Base-by-base conservation (phyloP, 2,329 filamentous ascomycete species). In the Exophiala mesophila region DNA sequence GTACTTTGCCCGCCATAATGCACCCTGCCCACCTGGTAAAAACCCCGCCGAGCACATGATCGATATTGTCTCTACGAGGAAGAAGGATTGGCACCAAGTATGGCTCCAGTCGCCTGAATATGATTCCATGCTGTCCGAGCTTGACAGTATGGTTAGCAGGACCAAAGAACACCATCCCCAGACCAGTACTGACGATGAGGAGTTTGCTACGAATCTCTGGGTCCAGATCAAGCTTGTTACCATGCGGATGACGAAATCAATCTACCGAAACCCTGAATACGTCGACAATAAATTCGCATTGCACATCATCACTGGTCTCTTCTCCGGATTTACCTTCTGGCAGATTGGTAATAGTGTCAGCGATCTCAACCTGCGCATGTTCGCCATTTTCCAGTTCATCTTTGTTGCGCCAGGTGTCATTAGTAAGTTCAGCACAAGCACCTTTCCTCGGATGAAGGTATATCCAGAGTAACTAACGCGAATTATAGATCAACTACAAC, bases 1-100 rank as follows among this genome's bases (percentile, higher is more conserved):
- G 23, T 85, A 86, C 59, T 85, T 85, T 52, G 71, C 69, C 2
- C 69, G 77, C n/a, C 72, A 80, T 32, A 82, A 81, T 3, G 76
- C 79, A 1, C 65, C 73, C 3, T 84, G 81, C 44, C 80, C 81
- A 4, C 67, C 74, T 0, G 74, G 62, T 51, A 76, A 74, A 51
- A 88, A 88, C 52, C 83, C 83, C 0, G 83, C 83, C 2, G 84
- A 88, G 62, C 87, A 78, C 65, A 86, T 88, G 77, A 71, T 87
- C 20, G 68, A 70, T 45, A 64, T 70, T 12, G 70, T 69, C 10
- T 68, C 70, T 55, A 67, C 67, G 9, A 78, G 80, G 1, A 77
- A 80, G 13, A 82, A 82, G 69, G 73, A 86, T 54, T 88, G 84
- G 83, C 78, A 82, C 54, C 71, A 85, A 29, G 77, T 85, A 52